Base-by-base conservation (phyloP, 495 filamentous ascomycete species). In the Lasiosphaeria miniovina region DNA sequence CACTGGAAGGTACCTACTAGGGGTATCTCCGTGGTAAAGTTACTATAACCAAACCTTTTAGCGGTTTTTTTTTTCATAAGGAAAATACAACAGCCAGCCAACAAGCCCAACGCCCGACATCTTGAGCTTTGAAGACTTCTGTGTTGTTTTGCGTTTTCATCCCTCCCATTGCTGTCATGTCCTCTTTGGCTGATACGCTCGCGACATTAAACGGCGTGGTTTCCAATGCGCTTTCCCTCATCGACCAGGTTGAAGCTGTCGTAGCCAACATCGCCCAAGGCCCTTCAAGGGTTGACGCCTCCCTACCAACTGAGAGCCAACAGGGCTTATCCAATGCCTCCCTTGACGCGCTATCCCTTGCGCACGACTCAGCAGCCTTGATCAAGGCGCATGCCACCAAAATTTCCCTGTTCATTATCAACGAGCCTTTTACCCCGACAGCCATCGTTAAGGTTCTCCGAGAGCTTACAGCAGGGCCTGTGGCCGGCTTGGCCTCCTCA, bases 361-460 rank as follows among this genome's bases (percentile, higher is more conserved):
- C 92, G 17, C 79, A 82, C 62, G 83, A 86, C 64, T 80, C 86
- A 1, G 80, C 88, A 1, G 78, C 76, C 31, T 77, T 91, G 4
- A 83, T 96, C 49, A 85, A 81, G 66, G 88, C 92, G 0, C 91
- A 96, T 65, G 83, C 86, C 6, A 96, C 92, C 36, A 95, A 94
- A 53, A 81, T 96, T 32, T 91, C 89, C 0, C 85, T 96, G 14
- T 82, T 96, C 2, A 82, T 92, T 3, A 89, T 95, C 64, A 94
- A 86, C 57, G 82, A 87, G 14, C 92, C 92, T 0, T 94, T 95
- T 71, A 91, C 91, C 0, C 84, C 88, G 4, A 83, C 88, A 0
- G 92, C 90, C 12, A 82, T 94, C 35, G 71, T 59, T 49, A 84
- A 75, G 11, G 83, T 93, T 12, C 74, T 96, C 6, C 80, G 81